Percentiles rank a stretch among this genome's conserved stretches.
Evolutionary conservation across 495 filamentous ascomycete genomes (phyloP).

Genomic region (Penicillium fimorum): DNA sequence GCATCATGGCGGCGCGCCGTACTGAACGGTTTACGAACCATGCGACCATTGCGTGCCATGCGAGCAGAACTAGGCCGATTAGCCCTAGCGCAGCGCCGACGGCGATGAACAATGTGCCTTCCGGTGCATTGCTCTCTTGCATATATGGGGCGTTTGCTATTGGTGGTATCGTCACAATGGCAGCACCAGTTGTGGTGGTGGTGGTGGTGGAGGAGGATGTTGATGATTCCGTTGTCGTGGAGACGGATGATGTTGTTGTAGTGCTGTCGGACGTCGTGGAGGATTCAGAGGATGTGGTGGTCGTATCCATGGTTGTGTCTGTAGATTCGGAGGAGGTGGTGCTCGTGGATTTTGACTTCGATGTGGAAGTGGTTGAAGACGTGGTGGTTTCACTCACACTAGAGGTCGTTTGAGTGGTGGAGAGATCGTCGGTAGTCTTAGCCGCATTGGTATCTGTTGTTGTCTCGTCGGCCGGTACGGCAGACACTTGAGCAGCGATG

Average conservation of each 20-base stretch:
- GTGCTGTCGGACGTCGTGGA: conserved; percentile 17
- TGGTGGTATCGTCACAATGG: conserved; percentile 68
- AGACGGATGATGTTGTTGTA: conserved; percentile 24
- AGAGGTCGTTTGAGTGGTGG: conserved; percentile 25
- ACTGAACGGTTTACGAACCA: conserved; percentile 93
- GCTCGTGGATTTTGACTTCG: conserved; percentile 16
- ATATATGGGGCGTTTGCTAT: conserved; percentile 88
- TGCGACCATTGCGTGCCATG: conserved; percentile 85
- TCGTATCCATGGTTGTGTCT: conserved; percentile 28
- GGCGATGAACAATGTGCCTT: conserved; percentile 94
- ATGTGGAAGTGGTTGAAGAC: conserved; percentile 19
- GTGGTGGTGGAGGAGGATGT: conserved; percentile 30
- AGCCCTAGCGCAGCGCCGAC: conserved; percentile 86
- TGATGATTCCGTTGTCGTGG: conserved; percentile 30
- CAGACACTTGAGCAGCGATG: conserved; percentile 26
- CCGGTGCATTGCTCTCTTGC: conserved; percentile 85
- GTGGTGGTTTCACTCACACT: conserved; percentile 21
- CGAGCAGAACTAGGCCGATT: conserved; percentile 72
- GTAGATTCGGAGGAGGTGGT: conserved; percentile 20
- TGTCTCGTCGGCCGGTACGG: conserved; percentile 19
- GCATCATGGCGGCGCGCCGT: conserved; percentile 67
- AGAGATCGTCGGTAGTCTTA: conserved; percentile 32
- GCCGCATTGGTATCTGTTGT: conserved; percentile 21
- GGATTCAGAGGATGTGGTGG: conserved; percentile 25
- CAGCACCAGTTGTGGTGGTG: conserved; percentile 27